Evolutionary conservation across 768 basidiomycete genomes (phyloP), one percentile per base, ranked within the genome.

Genomic region (Boletus pseudo-olivaceus): DNA sequence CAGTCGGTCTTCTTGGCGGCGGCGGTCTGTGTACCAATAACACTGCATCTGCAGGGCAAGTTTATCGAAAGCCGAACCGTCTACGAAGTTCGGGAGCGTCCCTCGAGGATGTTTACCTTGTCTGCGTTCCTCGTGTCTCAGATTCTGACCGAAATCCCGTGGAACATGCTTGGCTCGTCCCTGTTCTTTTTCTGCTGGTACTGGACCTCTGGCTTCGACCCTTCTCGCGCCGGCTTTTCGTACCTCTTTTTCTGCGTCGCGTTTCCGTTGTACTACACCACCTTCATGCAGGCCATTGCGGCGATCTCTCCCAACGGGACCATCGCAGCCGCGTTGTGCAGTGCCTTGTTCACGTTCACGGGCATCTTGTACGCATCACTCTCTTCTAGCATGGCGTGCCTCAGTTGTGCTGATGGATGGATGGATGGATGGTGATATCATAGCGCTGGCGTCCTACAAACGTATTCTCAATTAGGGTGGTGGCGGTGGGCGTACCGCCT

Each of bases 71-170:
- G 77, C 58, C 79, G 84, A 26, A 73, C 66, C 6, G 70, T 88
- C 34, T 87, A 84, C 57, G 82, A 85, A 58, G 75, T 83, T 47
- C 78, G 85, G 35, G 85, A 88, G 67, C 74, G 80, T 5, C 81
- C 84, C 0, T 82, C 81, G 44, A 73, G 78, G 42, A 85, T 82
- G 76, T 87, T 85, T 65, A 74, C 73, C 59, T 87, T 84, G 84
- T 75, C 79, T 0, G 79, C 82, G 0, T 70, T 84, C 32, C 56
- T 82, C n/a, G 76, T 80, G 1, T 74, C 83, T 0, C 78, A 80
- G 59, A 67, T 84, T 23, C 54, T 83, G 12, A 69, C 71, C 33
- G 78, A 80, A 62, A 41, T 77, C 2, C 77, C 77, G 15, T 74
- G 76, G 66, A 78, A 78, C 54, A 73, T 77, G 19, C 15, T 73